Conservation (phyloP, 2,329 filamentous ascomycete species). For the Colletotrichum spinosum region DNA sequence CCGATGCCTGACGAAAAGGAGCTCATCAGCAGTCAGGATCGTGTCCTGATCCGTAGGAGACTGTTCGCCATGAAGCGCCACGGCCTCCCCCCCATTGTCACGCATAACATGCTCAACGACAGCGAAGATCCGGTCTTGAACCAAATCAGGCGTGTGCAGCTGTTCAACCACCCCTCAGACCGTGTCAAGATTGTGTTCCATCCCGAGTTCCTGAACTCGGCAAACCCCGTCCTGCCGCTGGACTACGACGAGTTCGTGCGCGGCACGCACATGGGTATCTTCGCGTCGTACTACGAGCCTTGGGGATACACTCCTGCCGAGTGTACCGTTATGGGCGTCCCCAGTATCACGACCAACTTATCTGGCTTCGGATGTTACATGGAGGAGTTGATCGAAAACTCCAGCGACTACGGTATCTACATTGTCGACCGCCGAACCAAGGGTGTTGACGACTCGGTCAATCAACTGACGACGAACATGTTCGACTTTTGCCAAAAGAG, state of each 20-base stretch:
- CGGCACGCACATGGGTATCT: slow-evolving; percentile 94
- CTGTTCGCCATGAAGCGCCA: slow-evolving; percentile 97
- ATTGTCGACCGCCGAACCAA: slow-evolving; percentile 96
- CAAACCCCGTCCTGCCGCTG: slow-evolving; percentile 92
- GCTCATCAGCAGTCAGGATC: slow-evolving; percentile 90
- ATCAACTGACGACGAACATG: slow-evolving; percentile 93
- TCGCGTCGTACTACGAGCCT: slow-evolving; percentile 98
- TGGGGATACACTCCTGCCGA: slow-evolving; percentile 99
- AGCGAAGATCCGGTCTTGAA: slow-evolving; percentile 93
- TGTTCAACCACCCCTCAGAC: slow-evolving; percentile 96
- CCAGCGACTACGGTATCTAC: slow-evolving; percentile 97
- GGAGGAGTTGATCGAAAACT: slow-evolving; percentile 99
- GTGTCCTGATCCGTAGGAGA: slow-evolving; percentile 88
- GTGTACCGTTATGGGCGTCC: slow-evolving; percentile 98
- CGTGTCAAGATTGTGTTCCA: slow-evolving; percentile 99
- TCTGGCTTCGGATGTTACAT: slow-evolving; percentile 99
- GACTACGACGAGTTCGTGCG: slow-evolving; percentile 99
- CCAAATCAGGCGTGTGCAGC: slow-evolving; percentile 93
- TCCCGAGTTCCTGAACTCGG: slow-evolving; percentile 95
- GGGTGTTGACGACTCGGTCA: slow-evolving; percentile 96
- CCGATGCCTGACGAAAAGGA: slow-evolving; percentile 97
- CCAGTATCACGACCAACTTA: slow-evolving; percentile 96
- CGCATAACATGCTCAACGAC: slow-evolving; percentile 98
- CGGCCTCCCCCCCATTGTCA: slow-evolving; percentile 92
- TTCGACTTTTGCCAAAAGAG: slow-evolving; percentile 94